A percentile compares a stretch with the other conserved stretches of the same genome.
phyloP scores from a whole-genome alignment of 306 rosid genomes.

The Lathyrus tuberosus region DNA sequence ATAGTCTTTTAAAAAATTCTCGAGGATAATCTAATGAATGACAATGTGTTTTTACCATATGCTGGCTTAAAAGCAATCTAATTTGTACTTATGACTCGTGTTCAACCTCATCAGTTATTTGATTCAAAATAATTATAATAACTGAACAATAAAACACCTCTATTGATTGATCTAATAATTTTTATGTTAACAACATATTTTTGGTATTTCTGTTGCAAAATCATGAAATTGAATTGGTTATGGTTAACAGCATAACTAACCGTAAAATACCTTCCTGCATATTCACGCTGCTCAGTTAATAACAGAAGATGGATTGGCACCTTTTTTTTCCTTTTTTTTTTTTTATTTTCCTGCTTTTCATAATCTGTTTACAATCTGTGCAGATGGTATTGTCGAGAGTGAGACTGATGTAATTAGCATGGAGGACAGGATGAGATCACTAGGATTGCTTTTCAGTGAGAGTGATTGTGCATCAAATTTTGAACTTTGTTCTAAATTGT shows the following conservation, averaged over 20 bases:
- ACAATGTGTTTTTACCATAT: conserved; percentile 7
- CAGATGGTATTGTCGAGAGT: conserved; percentile 61
- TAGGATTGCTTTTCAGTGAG: conserved; percentile 61
- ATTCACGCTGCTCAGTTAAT: conserved; percentile 18
- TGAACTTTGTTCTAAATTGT: conserved; percentile 48
- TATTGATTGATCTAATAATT: not conserved
- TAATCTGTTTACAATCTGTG: conserved; percentile 43
- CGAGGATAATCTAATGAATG: conserved; percentile 8
- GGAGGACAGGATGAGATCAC: conserved; percentile 73
- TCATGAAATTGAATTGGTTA: conserved; percentile 2
- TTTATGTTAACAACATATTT: conserved; percentile 3
- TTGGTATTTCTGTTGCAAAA: conserved; percentile 7
- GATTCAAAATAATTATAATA: not conserved
- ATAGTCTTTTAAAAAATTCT: not conserved
- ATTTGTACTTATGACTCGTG: not conserved
- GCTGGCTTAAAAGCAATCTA: conserved; percentile 12
- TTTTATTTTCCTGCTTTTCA: conserved; percentile 30
- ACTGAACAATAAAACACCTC: conserved; percentile 3
- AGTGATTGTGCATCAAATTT: conserved; percentile 51
- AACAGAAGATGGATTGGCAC: conserved; percentile 25
- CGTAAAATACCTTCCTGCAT: not conserved
- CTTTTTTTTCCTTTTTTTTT: conserved; percentile 1
- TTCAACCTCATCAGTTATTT: conserved; percentile 12
- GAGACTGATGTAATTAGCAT: conserved; percentile 58
- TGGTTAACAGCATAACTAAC: too few species aligned